These are phyloP conservation scores for Colletotrichum sp. DNA, from an alignment of 2,329 filamentous ascomycete genomes.

Conservation along the genomic window DNA sequence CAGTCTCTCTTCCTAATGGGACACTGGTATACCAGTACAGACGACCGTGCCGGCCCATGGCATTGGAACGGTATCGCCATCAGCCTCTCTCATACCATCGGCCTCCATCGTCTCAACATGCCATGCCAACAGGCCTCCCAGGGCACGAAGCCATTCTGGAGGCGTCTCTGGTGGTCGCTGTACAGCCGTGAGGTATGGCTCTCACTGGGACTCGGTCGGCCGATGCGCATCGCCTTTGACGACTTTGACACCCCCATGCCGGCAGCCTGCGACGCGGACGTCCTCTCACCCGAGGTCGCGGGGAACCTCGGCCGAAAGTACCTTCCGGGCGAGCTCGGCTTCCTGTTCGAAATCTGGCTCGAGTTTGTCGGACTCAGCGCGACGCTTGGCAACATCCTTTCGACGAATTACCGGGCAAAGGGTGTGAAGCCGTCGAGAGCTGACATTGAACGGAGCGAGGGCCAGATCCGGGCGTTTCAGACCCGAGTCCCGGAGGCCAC, in stretches of 20 bases:
- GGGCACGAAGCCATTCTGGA: constrained; percentile 8
- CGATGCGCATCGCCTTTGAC: constrained; percentile 13
- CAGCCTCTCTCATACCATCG: constrained; percentile 44
- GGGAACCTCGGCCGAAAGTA: background rate
- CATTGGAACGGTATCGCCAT: constrained; percentile 51
- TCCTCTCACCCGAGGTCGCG: background rate
- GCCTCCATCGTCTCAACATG: constrained; percentile 37
- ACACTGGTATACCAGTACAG: constrained; percentile 45
- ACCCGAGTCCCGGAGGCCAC: background rate
- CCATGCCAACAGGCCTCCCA: background rate
- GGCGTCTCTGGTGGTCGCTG: constrained; percentile 13
- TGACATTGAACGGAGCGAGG: constrained; percentile 8
- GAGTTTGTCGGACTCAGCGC: background rate
- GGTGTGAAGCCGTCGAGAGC: background rate
- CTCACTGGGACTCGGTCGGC: constrained; percentile 8
- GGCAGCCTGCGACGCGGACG: background rate
- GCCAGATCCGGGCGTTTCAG: background rate
- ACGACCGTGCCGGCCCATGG: constrained; percentile 47
- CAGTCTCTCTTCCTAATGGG: constrained; percentile 46
- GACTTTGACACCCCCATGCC: constrained; percentile 8
- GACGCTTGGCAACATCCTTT: background rate
- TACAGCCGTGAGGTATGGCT: constrained; percentile 11
- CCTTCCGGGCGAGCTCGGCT: background rate
- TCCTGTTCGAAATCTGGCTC: constrained; percentile 3
- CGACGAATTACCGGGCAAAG: background rate